Conservation (phyloP, 306 rosid genomes). For the Astragalus glycyphyllos region DNA sequence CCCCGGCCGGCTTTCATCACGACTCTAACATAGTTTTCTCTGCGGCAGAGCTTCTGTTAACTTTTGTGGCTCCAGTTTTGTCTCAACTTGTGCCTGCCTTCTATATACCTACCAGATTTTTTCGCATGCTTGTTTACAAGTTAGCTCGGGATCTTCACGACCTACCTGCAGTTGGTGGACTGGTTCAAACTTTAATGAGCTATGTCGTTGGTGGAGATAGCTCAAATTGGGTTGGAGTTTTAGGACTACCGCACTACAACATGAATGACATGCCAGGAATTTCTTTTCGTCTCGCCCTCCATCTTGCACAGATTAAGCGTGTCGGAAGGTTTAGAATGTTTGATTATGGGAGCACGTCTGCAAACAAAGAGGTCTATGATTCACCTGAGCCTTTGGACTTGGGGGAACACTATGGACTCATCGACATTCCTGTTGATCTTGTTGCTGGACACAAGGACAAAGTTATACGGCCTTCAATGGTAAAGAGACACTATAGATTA, state of each 20-base stretch:
- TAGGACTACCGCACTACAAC: conserved; percentile 89
- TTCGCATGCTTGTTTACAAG: conserved; percentile 91
- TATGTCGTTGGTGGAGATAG: conserved; percentile 93
- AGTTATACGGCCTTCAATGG: conserved; percentile 90
- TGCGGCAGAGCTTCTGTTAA: conserved; percentile 54
- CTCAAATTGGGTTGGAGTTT: conserved; percentile 94
- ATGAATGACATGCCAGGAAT: conserved; percentile 98
- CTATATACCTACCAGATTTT: conserved; percentile 90
- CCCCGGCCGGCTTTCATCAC: conserved; percentile 93
- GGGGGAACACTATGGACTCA: conserved; percentile 62
- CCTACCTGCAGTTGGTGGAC: conserved; percentile 91
- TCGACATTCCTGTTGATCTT: conserved; percentile 83
- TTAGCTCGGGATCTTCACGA: conserved; percentile 88
- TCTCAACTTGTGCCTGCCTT: conserved; percentile 74
- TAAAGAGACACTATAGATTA: conserved; percentile 70
- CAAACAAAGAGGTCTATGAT: conserved; percentile 65
- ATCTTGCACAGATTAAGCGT: conserved; percentile 90
- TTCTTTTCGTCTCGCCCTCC: conserved; percentile 73
- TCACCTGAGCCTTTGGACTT: conserved; percentile 76
- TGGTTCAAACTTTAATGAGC: conserved; percentile 90
- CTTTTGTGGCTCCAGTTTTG: conserved; percentile 68
- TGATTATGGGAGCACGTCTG: conserved; percentile 66
- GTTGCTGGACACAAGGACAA: conserved; percentile 91
- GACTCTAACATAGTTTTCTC: conserved; percentile 75
- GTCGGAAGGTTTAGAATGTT: conserved; percentile 71